Percentiles rank a stretch among this genome's conserved stretches.
Conservation (phyloP, 2,329 filamentous ascomycete genomes). For the Microsporum canis region DNA sequence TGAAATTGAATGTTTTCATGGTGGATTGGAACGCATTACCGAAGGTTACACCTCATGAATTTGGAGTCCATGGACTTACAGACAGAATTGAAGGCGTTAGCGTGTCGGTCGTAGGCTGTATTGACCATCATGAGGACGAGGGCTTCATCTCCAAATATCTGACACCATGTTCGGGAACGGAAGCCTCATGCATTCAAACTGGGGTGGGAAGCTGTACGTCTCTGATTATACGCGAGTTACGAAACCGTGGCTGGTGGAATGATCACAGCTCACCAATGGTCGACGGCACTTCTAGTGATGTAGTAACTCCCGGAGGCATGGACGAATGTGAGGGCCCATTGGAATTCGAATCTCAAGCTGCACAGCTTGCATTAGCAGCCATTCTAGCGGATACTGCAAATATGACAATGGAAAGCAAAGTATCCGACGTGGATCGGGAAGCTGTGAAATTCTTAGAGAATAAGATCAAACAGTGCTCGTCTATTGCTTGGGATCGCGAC, state of each 20-base stretch:
- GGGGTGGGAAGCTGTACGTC: constrained; percentile 49
- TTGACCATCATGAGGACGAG: constrained; percentile 55
- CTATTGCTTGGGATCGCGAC: constrained; percentile 35
- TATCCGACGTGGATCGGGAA: constrained; percentile 39
- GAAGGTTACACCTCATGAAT: constrained; percentile 22
- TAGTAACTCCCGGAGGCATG: constrained; percentile 6
- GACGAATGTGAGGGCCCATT: constrained; percentile 9
- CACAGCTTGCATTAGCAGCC: constrained; percentile 31
- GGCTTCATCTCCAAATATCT: constrained; percentile 34
- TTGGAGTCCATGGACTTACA: constrained; percentile 39
- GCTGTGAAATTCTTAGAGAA: constrained; percentile 42
- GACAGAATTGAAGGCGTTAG: constrained; percentile 16
- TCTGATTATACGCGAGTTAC: constrained; percentile 41
- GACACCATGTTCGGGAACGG: neutral
- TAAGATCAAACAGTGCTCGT: constrained; percentile 23
- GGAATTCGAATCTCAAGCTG: constrained; percentile 27
- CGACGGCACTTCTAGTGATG: constrained; percentile 19
- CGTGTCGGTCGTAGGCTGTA: constrained; percentile 41
- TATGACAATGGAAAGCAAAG: constrained; percentile 34
- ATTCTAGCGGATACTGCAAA: constrained; percentile 38
- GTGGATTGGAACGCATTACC: constrained; percentile 39
- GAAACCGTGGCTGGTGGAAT: constrained; percentile 36
- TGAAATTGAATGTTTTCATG: constrained; percentile 23
- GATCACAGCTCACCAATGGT: constrained; percentile 18
- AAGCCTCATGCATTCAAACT: constrained; percentile 37